A percentile compares a stretch with the other conserved stretches of the same genome.
Evolutionary conservation across 306 rosid genomes (phyloP).

Genomic region (Inga oerstediana): DNA sequence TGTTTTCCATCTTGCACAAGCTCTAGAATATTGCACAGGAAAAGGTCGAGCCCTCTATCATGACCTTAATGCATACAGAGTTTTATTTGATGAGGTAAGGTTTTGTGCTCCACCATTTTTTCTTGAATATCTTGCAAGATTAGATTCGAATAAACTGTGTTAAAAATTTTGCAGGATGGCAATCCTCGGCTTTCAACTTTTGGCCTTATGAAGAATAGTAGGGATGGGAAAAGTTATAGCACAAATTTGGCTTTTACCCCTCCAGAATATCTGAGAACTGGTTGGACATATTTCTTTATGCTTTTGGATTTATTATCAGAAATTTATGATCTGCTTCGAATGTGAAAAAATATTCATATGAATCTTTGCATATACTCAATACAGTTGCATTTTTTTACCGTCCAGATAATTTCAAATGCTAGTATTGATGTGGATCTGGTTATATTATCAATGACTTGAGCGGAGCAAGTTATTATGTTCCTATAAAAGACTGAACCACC

Average conservation of each 20-base stretch:
- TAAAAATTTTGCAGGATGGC: constrained; percentile 35
- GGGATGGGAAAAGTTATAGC: constrained; percentile 67
- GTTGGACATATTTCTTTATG: constrained; percentile 34
- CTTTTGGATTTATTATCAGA: constrained; percentile 6
- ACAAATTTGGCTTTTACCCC: constrained; percentile 52
- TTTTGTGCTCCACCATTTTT: not conserved
- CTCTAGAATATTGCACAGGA: constrained; percentile 60
- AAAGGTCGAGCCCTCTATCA: constrained; percentile 63
- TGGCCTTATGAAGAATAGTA: constrained; percentile 64
- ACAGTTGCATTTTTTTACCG: not conserved
- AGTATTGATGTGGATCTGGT: not conserved
- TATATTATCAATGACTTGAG: not conserved
- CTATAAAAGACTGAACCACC: not conserved
- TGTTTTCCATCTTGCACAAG: constrained; percentile 62
- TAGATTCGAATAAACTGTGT: not conserved
- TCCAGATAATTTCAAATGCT: not conserved
- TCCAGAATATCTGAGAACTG: constrained; percentile 44
- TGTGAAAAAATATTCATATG: not conserved
- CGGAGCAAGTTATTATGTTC: not conserved
- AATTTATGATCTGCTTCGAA: not conserved
- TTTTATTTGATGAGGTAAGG: constrained; percentile 59
- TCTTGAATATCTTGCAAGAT: not conserved
- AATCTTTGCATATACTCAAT: not conserved
- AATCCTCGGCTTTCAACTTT: constrained; percentile 61
- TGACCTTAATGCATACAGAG: constrained; percentile 60